Evolutionary conservation across 306 rosid species (phyloP).

Genomic region (Quercus aquifolioides): DNA sequence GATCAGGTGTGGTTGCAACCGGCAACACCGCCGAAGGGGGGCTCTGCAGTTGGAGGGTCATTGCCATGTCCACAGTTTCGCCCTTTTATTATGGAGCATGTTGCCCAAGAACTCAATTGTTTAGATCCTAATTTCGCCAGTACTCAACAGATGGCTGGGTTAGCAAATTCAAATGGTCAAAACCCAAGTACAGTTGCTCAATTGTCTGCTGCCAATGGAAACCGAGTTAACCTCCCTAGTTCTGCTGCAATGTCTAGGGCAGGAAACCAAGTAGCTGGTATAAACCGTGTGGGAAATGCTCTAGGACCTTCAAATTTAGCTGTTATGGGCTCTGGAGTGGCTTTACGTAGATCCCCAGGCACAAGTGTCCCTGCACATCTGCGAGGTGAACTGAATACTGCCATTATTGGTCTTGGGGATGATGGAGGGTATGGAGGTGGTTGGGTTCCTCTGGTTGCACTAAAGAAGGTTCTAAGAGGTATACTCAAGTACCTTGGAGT

Average conservation of each 20-base stretch:
- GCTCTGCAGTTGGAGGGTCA: conserved; percentile 85
- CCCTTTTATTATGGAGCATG: conserved; percentile 99
- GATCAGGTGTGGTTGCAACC: conserved; percentile 99
- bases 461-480: conserved; percentile 95
- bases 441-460: conserved; percentile 99
- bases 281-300: conserved; percentile 80
- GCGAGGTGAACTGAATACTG: conserved; percentile 96
- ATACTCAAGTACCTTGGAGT: conserved; percentile 99
- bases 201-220: conserved; percentile 68
- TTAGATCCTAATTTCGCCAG: conserved; percentile 73
- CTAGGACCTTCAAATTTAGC: conserved; percentile 81
- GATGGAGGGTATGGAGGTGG: conserved; percentile 99
- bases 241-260: conserved; percentile 78
- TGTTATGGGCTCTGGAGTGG: conserved; percentile 54
- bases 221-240: conserved; percentile 61
- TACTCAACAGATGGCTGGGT: conserved; percentile 71
- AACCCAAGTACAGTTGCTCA: conserved; percentile 63
- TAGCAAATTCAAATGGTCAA: conserved; percentile 63
- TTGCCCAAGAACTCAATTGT: conserved; percentile 95
- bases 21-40: conserved; percentile 96
- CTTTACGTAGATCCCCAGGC: conserved; percentile 84
- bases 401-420: conserved; percentile 98
- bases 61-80: conserved; percentile 98
- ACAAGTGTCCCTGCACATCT: conserved; percentile 95
- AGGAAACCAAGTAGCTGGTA: conserved; percentile 68